Evolutionary conservation across 2,329 filamentous ascomycete species (phyloP), one percentile per base, ranked within the genome.

Genomic region (Sordariomycetes sp.): DNA sequence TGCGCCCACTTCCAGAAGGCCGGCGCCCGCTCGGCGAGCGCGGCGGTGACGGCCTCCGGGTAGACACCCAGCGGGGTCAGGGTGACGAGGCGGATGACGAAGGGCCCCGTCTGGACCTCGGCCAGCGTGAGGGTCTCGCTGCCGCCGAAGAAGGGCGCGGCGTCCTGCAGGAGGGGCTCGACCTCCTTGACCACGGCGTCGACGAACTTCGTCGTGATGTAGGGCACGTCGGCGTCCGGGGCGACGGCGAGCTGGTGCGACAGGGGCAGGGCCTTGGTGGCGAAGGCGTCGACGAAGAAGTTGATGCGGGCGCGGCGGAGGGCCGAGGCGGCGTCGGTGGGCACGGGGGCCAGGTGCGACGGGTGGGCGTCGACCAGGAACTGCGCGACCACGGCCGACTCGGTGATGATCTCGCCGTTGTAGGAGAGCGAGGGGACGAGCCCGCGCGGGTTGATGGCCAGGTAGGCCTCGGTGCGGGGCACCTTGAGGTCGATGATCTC

Each of bases 361-460:
- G 88, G 87, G 67, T 87, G 82, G 0, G 79, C 74, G 66, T 94
- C 89, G 51, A 80, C 84, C 3, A 85, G 70, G 72, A 90, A 93
- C 63, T 87, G 82, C 1, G 84, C 71, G n/a, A 93, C 83, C 61
- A 93, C 81, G 62, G 75, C 83, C 2, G 87, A 90, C 69, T 94
- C 89, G 57, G 81, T 83, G 66, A 94, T 76, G 67, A 89, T 86
- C 61, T 87, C 78, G 61, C 76, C 78, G 61, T 83, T 78, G 74
- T 87, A 87, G 25, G 80, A 79, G 59, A 94, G 72, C 0, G 83
- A 74, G 0, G 90, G 89, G 4, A 94, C 88, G 3, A 91, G 81
- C 16, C 90, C 90, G 59, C 88, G 83, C 63, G 89, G 88, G 74
- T 93, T 92, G 68, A 94, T 74, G 56, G 85, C 76, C 10, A 94